Conservation (phyloP, 2,329 filamentous ascomycete species). For the Claviceps fusiformis region DNA sequence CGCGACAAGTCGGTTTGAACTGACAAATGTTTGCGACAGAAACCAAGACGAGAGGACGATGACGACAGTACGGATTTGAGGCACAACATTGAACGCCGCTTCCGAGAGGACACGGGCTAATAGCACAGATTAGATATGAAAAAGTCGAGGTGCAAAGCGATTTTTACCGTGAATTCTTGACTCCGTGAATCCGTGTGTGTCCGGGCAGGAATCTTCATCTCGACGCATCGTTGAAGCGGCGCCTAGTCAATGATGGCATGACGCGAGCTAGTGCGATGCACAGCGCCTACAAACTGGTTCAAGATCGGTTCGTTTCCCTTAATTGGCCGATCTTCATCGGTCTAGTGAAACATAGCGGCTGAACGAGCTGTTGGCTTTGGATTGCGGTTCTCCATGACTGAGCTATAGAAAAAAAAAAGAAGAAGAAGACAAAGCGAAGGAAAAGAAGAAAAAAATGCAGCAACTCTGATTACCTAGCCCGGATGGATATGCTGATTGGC, state of each 20-base stretch:
- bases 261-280: constrained; percentile 16
- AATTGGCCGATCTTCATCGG: neutral
- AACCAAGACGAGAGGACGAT: neutral
- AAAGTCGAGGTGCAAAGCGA: neutral
- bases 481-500: neutral
- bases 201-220: neutral
- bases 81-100: neutral
- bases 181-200: neutral
- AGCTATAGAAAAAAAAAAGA: neutral
- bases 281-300: constrained; percentile 16
- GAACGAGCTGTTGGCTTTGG: neutral
- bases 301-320: constrained; percentile 14
- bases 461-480: too few relatives aligned
- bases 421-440: too few relatives aligned
- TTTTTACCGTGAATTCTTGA: neutral
- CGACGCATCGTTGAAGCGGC: neutral
- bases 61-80: neutral
- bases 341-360: neutral
- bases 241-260: constrained; percentile 13
- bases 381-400: neutral
- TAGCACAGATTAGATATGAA: neutral
- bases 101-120: neutral
- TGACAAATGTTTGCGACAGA: neutral
- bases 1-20: neutral
- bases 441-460: neutral